These are phyloP conservation scores for Fusarium penzigii DNA, from an alignment of 2,329 filamentous ascomycete genomes.

Conservation along the genomic window DNA sequence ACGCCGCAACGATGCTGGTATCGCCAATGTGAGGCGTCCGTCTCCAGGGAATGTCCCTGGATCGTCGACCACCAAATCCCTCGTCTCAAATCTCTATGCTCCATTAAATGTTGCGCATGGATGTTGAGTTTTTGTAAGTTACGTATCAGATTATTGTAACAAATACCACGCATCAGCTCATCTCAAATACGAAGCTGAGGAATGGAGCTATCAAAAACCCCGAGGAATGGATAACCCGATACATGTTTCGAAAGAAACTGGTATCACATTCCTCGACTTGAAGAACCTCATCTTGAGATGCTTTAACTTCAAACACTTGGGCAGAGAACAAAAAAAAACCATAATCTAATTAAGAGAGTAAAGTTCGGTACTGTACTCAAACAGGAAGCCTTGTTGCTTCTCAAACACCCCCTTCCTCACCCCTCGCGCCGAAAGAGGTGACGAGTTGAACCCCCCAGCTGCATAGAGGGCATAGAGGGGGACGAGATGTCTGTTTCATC, in stretches of 20 bases:
- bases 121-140: too few relatives aligned
- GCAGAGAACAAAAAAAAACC: background rate
- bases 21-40: too few relatives aligned
- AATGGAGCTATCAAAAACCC: background rate
- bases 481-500: background rate
- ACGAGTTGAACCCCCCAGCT: background rate
- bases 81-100: background rate
- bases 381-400: too few relatives aligned
- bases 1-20: background rate
- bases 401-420: too few relatives aligned
- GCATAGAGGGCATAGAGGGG: background rate
- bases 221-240: background rate
- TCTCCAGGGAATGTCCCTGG: background rate
- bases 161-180: background rate
- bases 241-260: background rate
- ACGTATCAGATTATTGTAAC: too few relatives aligned
- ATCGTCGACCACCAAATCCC: background rate
- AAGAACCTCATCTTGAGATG: background rate
- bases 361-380: too few relatives aligned
- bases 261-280: background rate
- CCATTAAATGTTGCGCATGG: too few relatives aligned
- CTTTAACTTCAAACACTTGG: too few relatives aligned
- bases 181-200: background rate
- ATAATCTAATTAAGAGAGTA: background rate
- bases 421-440: background rate